A percentile compares a stretch with the other conserved stretches of the same genome.
phyloP scores from a whole-genome alignment of 2,329 filamentous ascomycete genomes.

The Knoxdaviesia capensis region DNA sequence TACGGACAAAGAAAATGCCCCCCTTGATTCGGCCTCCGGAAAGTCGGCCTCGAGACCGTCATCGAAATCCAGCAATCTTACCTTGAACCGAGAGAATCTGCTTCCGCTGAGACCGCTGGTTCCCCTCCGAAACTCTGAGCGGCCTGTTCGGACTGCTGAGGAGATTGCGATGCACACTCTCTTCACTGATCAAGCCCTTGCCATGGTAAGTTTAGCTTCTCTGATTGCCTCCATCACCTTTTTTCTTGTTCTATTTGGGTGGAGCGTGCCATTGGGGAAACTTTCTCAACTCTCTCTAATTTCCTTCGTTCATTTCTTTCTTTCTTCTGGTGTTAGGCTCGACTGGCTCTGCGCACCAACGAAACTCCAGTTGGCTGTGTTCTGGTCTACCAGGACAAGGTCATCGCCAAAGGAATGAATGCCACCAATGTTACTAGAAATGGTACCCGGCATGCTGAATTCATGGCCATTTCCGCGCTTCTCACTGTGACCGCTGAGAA shows the following conservation, averaged over 20 bases:
- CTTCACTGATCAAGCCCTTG: conserved; percentile 73
- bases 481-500: conserved; percentile 16
- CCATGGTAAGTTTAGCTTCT: conserved; percentile 44
- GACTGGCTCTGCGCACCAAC: conserved; percentile 63
- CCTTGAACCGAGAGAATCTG: too few species aligned
- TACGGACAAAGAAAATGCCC: too few species aligned
- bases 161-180: conserved; percentile 24
- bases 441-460: conserved; percentile 88
- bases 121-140: conserved; percentile 4
- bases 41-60: too few species aligned
- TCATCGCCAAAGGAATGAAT: conserved; percentile 88
- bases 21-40: too few species aligned
- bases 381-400: conserved; percentile 56
- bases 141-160: conserved; percentile 4
- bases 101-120: conserved; percentile 4
- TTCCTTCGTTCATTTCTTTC: not conserved
- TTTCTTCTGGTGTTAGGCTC: conserved; percentile 34
- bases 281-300: conserved; percentile 8
- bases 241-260: not conserved
- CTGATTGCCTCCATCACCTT: conserved; percentile 1
- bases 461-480: conserved; percentile 55
- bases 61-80: too few species aligned
- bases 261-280: not conserved
- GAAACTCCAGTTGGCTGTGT: conserved; percentile 97
- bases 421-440: conserved; percentile 83